Base-by-base conservation (phyloP, 1,139 yeast genomes). In the Kodamaea derodonti region DNA sequence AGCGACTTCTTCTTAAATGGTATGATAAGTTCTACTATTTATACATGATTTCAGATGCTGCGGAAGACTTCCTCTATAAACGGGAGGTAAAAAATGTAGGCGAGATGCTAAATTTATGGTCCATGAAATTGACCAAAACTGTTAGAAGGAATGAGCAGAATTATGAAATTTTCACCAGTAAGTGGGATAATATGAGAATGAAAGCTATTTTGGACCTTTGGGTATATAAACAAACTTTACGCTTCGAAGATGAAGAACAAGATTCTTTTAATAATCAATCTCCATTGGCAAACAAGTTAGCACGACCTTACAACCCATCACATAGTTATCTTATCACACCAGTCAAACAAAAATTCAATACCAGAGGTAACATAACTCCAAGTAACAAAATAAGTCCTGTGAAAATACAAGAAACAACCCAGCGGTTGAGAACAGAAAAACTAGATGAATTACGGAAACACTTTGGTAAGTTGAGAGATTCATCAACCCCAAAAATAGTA, bases 331-430 rank as follows among this genome's bases (percentile, higher is more conserved):
- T 63, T 24, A 45, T 45, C 30, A 65, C 71, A 1, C 72, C 73
- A 1, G 49, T 67, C 15, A 64, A 65, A 33, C 52, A 48, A 38
- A 58, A 54, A 23, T 46, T 46, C 7, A 34, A 43, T 3, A 34
- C 43, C 10, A 25, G 34, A 3, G 20, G 34, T 7, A 37, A 40
- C 4, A 4, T 14, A n/a, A 46, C 58, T 6, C 67, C 69, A 4
- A 41, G 39, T 15, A 37, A 46, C 3, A 43, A 47, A 10, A 43
- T 54, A 3, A 66, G 73, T 46, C 73, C 74, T 1, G 52, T 67
- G 1, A 58, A 63, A 33, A 46, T 67, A 12, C 70, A 65, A 37
- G 69, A 63, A 39, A 67, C 74, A 0, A 62, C 69, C 18, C 57
- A 59, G 28, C 45, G 69, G 32, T 45, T 67, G 41, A 58, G 57